A percentile compares a stretch with the other conserved stretches of the same genome.
phyloP scores from a whole-genome alignment of 768 basidiomycete genomes.

The Tephrocybe sp. region DNA sequence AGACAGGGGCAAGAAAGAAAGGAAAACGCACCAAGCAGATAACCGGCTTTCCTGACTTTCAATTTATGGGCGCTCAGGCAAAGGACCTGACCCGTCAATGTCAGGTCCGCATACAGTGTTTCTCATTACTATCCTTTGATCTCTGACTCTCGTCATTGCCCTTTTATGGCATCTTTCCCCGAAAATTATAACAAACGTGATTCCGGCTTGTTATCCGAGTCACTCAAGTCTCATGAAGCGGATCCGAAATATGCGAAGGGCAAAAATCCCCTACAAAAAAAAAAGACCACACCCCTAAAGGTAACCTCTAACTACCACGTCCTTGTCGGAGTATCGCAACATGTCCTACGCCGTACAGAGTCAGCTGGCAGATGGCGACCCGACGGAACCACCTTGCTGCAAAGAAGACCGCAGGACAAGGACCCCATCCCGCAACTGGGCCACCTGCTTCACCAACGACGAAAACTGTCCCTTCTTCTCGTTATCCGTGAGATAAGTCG shows the following conservation, averaged over 20 bases:
- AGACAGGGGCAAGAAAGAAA: neutral
- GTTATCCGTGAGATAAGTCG: slow-evolving; percentile 67
- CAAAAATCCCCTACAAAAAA: too few species aligned
- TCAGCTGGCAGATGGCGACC: slow-evolving; percentile 29
- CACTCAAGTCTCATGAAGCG: too few species aligned
- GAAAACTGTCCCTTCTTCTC: slow-evolving; percentile 75
- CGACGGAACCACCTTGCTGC: slow-evolving; percentile 30
- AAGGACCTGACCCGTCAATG: neutral
- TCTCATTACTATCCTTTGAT: too few species aligned
- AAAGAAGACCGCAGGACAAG: slow-evolving; percentile 53
- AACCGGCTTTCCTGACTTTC: neutral
- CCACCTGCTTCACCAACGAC: slow-evolving; percentile 78
- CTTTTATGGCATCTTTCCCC: too few species aligned
- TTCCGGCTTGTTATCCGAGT: too few species aligned
- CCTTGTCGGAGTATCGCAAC: neutral
- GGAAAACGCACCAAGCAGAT: neutral
- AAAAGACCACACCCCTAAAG: too few species aligned
- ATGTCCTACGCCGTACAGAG: neutral
- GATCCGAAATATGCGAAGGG: too few species aligned
- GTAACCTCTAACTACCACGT: too few species aligned
- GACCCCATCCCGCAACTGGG: slow-evolving; percentile 65
- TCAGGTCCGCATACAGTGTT: neutral
- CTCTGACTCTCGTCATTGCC: too few species aligned
- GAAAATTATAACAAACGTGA: too few species aligned
- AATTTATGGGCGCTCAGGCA: neutral